Conservation (phyloP, 2,329 filamentous ascomycete species). For the Fusarium sp. region DNA sequence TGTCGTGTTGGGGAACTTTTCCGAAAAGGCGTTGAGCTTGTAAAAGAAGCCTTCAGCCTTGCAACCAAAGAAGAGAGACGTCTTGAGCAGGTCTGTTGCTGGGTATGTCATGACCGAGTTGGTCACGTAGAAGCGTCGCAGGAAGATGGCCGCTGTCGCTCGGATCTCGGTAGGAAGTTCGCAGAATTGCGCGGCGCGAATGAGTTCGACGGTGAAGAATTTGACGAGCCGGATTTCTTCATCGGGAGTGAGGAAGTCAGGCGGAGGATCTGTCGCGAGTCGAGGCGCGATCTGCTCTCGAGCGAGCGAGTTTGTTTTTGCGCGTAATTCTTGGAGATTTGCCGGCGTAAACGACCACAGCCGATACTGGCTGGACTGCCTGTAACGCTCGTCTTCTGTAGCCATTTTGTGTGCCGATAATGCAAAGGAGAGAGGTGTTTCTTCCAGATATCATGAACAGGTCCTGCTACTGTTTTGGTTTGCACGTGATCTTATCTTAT, state of each 20-base stretch:
- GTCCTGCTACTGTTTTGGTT: not conserved
- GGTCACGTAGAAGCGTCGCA: slow-evolving; percentile 94
- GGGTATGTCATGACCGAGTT: slow-evolving; percentile 98
- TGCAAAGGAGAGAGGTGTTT: slow-evolving; percentile 7
- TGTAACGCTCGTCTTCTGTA: slow-evolving; percentile 91
- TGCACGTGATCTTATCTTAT: slow-evolving; percentile 33
- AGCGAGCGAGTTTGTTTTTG: slow-evolving; percentile 82
- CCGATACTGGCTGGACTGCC: slow-evolving; percentile 87
- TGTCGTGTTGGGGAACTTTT: slow-evolving; percentile 75
- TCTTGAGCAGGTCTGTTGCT: slow-evolving; percentile 87
- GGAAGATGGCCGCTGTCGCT: slow-evolving; percentile 83
- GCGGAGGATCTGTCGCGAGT: slow-evolving; percentile 65
- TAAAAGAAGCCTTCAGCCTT: slow-evolving; percentile 91
- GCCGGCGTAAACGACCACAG: slow-evolving; percentile 90
- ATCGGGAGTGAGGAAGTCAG: slow-evolving; percentile 83
- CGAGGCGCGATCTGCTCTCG: slow-evolving; percentile 67
- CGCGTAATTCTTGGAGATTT: slow-evolving; percentile 76
- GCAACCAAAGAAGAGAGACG: slow-evolving; percentile 89
- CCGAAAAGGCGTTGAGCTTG: slow-evolving; percentile 71
- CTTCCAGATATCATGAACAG: not conserved
- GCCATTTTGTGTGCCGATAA: slow-evolving; percentile 62
- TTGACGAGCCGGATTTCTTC: slow-evolving; percentile 86
- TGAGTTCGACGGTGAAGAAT: slow-evolving; percentile 74
- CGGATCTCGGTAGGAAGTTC: slow-evolving; percentile 63
- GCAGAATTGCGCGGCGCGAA: slow-evolving; percentile 66